A percentile compares a stretch with the other conserved stretches of the same genome.
These are phyloP conservation scores for Carex cristatella DNA, from an alignment of 176 grass and related monocot species.

Conservation along the genomic window DNA sequence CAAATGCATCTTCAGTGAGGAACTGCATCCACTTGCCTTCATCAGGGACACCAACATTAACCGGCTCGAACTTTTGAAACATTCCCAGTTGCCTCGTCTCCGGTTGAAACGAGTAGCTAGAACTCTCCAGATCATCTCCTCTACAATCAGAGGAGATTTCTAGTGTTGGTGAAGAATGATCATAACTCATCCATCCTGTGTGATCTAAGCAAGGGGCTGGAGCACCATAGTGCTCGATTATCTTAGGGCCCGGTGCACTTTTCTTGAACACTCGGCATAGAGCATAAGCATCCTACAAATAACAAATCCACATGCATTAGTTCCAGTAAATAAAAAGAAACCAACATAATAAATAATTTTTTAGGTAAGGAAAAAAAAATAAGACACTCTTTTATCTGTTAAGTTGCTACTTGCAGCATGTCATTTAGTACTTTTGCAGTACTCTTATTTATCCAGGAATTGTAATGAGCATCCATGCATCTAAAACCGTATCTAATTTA, in stretches of 20 bases:
- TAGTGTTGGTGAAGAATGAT: conserved; percentile 47
- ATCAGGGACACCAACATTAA: conserved; percentile 8
- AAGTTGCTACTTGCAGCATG: no score
- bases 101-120: conserved; percentile 56
- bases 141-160: conserved; percentile 60
- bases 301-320: not conserved
- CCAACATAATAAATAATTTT: not conserved
- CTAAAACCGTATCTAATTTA: not conserved
- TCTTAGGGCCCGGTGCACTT: conserved; percentile 78
- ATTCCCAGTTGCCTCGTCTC: conserved; percentile 32
- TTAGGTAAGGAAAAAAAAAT: not conserved
- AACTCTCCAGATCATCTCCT: conserved; percentile 64
- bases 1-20: conserved; percentile 54
- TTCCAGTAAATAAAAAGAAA: not conserved
- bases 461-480: not conserved
- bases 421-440: no score
- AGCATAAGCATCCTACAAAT: conserved; percentile 82
- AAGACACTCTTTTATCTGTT: no score
- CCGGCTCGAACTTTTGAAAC: conserved; percentile 4
- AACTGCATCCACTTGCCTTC: conserved; percentile 84
- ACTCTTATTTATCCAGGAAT: no score
- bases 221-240: conserved; percentile 85
- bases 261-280: conserved; percentile 96
- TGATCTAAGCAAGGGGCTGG: conserved; percentile 33
- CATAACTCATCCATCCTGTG: conserved; percentile 45